Evolutionary conservation across 2,329 filamentous ascomycete genomes (phyloP).

Genomic region (Ophiocordyceps robertsii): DNA sequence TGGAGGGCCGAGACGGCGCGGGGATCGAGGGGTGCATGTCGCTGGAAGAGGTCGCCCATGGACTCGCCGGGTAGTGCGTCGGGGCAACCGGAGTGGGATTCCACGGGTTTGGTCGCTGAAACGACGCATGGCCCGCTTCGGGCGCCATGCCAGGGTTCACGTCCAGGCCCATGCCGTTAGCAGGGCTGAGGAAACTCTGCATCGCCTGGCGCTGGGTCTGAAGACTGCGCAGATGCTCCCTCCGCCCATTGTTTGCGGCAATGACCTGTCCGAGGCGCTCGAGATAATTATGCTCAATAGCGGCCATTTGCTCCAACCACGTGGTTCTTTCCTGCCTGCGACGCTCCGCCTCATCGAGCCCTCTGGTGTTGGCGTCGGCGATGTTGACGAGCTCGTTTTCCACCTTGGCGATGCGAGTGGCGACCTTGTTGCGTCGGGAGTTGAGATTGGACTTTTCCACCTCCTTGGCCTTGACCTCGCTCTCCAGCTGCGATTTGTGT

Average conservation of each 20-base stretch:
- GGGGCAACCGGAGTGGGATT: constrained; percentile 18
- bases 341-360: constrained; percentile 49
- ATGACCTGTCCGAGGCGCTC: constrained; percentile 28
- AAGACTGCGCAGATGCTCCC: constrained; percentile 16
- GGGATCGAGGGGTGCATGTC: constrained; percentile 18
- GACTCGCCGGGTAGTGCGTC: constrained; percentile 19
- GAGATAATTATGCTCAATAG: constrained; percentile 31
- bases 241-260: constrained; percentile 14
- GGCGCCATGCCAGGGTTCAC: constrained; percentile 6
- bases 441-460: constrained; percentile 50
- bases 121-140: constrained; percentile 8
- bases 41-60: constrained; percentile 22
- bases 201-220: constrained; percentile 19
- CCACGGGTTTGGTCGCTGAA: constrained; percentile 16
- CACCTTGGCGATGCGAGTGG: constrained; percentile 56
- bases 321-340: constrained; percentile 35
- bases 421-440: constrained; percentile 60
- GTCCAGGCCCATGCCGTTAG: constrained; percentile 19
- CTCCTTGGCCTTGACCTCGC: constrained; percentile 47
- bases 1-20: constrained; percentile 15
- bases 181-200: constrained; percentile 17
- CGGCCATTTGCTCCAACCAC: constrained; percentile 31
- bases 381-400: constrained; percentile 61
- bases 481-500: constrained; percentile 48
- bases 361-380: constrained; percentile 52